Base-by-base conservation (phyloP, 2,329 filamentous ascomycete genomes). In the Arthrobotrys sphaeroides region DNA sequence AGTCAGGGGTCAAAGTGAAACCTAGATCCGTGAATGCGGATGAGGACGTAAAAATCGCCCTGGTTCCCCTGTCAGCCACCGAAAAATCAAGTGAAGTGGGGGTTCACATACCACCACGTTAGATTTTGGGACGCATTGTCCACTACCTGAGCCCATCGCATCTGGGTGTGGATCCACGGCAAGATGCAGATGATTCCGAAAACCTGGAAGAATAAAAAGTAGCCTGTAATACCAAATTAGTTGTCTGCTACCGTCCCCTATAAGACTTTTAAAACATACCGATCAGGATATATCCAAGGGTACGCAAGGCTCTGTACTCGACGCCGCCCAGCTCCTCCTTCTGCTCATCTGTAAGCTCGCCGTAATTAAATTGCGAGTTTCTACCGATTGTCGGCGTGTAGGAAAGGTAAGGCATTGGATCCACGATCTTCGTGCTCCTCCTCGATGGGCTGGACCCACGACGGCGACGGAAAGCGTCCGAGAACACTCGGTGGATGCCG, bases 1-100 rank as follows among this genome's bases (percentile, higher is more conserved):
- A 97, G 83, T 98, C 92, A 0, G 94, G 91, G 0, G 93, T 98
- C 78, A 99, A 84, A 1, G 94, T 94, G 79, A 93, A 94, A 9
- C 95, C 95, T n/a, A 98, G 84, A 84, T 99, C 94, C 83, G 94
- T 97, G 83, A 99, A 97, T 66, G 93, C 88, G 42, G 93, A 95
- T 55, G 89, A 92, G 12, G 93, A 84, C 0, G 92, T 97, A 83
- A 94, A 99, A 78, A 99, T 89, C 0, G 88, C 93, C 88, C 83
- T 83, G 57, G n/a, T 18, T 40, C 10, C 16, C 38, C 24, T 47
- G 31, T 20, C 33, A 53, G 18, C 18, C 12, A 20, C 33, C 5
- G 6, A 20, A 24, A 28, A 6, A 5, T 16, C 26, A 9, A 33
- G 18, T 28, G 12, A 28, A 22, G 3, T 12, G 43, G 40, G 18